These are phyloP conservation scores for Lentinula novae-zelandiae DNA, from an alignment of 1,284 basidiomycete species.

Conservation along the genomic window DNA sequence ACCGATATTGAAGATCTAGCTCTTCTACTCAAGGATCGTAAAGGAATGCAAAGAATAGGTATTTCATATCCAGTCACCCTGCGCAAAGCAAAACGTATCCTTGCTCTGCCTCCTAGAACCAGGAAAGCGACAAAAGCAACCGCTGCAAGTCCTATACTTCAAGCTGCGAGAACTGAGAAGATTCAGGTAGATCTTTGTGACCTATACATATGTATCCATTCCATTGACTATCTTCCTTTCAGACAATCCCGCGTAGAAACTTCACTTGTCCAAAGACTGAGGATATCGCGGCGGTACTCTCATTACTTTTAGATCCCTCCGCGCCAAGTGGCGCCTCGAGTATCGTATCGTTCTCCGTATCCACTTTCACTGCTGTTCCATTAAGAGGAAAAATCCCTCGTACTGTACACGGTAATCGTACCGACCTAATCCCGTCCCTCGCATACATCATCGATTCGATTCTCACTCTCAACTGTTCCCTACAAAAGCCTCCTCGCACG, in stretches of 20 bases:
- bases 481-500: slow-evolving; percentile 21
- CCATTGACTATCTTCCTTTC: background rate
- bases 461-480: slow-evolving; percentile 18
- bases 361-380: slow-evolving; percentile 25
- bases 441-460: slow-evolving; percentile 33
- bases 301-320: slow-evolving; percentile 37
- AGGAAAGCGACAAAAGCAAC: slow-evolving; percentile 3
- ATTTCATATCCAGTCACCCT: slow-evolving; percentile 38
- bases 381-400: slow-evolving; percentile 15
- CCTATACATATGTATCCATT: background rate
- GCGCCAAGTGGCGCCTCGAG: slow-evolving; percentile 22
- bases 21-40: slow-evolving; percentile 28
- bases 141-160: slow-evolving; percentile 31
- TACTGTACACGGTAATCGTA: slow-evolving; percentile 23
- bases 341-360: slow-evolving; percentile 33
- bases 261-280: slow-evolving; percentile 39
- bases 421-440: slow-evolving; percentile 31
- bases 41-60: slow-evolving; percentile 35
- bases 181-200: slow-evolving; percentile 23
- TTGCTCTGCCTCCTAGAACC: slow-evolving; percentile 33
- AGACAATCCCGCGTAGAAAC: slow-evolving; percentile 39
- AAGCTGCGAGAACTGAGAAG: slow-evolving; percentile 31
- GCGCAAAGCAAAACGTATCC: slow-evolving; percentile 37
- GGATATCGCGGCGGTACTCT: slow-evolving; percentile 40
- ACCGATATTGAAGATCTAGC: slow-evolving; percentile 43